A percentile compares a stretch with the other conserved stretches of the same genome.
Conservation (phyloP, 2,329 filamentous ascomycete genomes). For the Ophiostoma himal-ulmi region DNA sequence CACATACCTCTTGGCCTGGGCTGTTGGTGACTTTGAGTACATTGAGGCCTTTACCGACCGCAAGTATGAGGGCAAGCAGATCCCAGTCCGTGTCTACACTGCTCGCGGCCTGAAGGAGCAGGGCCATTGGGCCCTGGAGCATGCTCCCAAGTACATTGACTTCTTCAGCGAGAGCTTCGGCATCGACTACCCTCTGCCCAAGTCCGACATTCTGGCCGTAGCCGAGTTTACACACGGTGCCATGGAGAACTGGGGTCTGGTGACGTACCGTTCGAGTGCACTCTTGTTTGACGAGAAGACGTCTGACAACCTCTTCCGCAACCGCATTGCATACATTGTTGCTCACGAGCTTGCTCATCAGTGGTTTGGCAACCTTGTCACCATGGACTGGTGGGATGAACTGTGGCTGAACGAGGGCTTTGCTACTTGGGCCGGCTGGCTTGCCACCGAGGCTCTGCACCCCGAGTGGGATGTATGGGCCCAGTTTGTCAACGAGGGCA, state of each 20-base stretch:
- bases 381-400: slow-evolving; percentile 98
- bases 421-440: slow-evolving; percentile 97
- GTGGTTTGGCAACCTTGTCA: slow-evolving; percentile 97
- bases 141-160: slow-evolving; percentile 89
- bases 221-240: slow-evolving; percentile 85
- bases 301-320: slow-evolving; percentile 85
- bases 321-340: slow-evolving; percentile 91
- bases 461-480: slow-evolving; percentile 98
- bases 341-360: slow-evolving; percentile 98
- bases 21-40: slow-evolving; percentile 94
- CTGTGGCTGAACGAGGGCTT: slow-evolving; percentile 97
- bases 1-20: slow-evolving; percentile 87
- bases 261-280: slow-evolving; percentile 92
- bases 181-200: slow-evolving; percentile 88
- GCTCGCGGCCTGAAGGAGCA: slow-evolving; percentile 91
- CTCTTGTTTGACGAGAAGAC: slow-evolving; percentile 92
- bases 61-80: slow-evolving; percentile 72
- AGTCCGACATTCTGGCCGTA: slow-evolving; percentile 83
- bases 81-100: slow-evolving; percentile 93
- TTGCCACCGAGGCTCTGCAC: slow-evolving; percentile 83
- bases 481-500: slow-evolving; percentile 91
- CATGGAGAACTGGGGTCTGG: slow-evolving; percentile 95
- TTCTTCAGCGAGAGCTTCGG: slow-evolving; percentile 94
- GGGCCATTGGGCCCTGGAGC: slow-evolving; percentile 80
- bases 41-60: slow-evolving; percentile 86